Conservation (phyloP, 1,284 basidiomycete species). For the Leccinum brunneo-olivaceum region DNA sequence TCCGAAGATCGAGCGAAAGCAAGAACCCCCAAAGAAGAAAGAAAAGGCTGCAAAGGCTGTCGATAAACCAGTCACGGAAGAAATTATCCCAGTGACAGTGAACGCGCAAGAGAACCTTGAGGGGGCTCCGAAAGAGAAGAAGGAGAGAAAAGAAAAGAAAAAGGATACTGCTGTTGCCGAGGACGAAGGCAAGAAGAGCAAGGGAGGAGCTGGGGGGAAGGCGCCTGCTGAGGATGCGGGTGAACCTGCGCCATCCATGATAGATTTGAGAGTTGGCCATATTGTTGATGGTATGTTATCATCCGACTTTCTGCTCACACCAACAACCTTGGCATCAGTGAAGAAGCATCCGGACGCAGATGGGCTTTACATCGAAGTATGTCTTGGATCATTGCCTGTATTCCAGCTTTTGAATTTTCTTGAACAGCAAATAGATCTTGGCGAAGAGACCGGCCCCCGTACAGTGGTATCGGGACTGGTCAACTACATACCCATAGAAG, state of each 20-base stretch:
- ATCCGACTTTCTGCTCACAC: not conserved
- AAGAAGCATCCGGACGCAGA: constrained; percentile 93
- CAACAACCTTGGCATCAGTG: constrained; percentile 42
- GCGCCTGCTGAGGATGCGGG: constrained; percentile 56
- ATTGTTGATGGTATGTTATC: constrained; percentile 76
- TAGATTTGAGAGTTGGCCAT: constrained; percentile 86
- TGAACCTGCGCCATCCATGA: constrained; percentile 86
- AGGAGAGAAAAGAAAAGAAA: constrained; percentile 45
- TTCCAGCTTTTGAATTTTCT: not conserved
- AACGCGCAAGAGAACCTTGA: constrained; percentile 26
- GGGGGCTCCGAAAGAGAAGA: constrained; percentile 36
- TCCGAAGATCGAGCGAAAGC: constrained; percentile 67
- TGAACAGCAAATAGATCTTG: constrained; percentile 84
- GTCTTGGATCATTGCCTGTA: constrained; percentile 8
- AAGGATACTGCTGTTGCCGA: constrained; percentile 43
- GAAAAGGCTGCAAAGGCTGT: constrained; percentile 60
- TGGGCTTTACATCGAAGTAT: constrained; percentile 82
- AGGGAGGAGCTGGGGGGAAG: constrained; percentile 34
- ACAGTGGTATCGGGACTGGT: constrained; percentile 94
- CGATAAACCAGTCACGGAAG: constrained; percentile 27
- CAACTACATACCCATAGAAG: constrained; percentile 89
- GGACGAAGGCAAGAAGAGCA: constrained; percentile 41
- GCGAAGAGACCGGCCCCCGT: constrained; percentile 86
- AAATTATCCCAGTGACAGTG: constrained; percentile 23
- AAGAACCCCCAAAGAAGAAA: constrained; percentile 74